Evolutionary conservation across 352 stramenopile genomes (phyloP).

Genomic region (Phytophthora meadii): DNA sequence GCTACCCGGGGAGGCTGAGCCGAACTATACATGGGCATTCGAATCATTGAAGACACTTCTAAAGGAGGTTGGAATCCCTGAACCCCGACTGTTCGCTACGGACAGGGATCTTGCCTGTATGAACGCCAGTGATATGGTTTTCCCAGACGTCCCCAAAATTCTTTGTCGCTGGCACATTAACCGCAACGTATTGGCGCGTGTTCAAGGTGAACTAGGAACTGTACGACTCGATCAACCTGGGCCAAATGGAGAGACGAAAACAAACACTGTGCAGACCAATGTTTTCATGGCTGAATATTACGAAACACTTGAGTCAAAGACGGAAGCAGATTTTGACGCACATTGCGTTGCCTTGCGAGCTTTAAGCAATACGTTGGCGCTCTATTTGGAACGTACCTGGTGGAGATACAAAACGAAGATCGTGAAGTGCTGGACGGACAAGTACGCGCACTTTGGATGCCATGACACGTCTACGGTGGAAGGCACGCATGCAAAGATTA

Average conservation of each 20-base stretch:
- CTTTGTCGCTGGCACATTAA: slow-evolving; percentile 8
- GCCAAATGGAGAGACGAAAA: background rate
- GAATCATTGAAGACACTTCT: background rate
- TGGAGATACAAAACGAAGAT: slow-evolving; percentile 8
- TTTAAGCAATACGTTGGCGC: background rate
- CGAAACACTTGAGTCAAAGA: background rate
- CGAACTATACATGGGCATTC: slow-evolving; percentile 2
- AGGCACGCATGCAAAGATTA: slow-evolving; percentile 6
- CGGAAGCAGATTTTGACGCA: slow-evolving; percentile 1
- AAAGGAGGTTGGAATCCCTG: background rate
- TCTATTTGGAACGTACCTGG: background rate
- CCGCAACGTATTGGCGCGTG: background rate
- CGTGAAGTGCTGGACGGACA: slow-evolving; percentile 1
- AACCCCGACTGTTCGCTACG: background rate
- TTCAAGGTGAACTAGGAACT: background rate
- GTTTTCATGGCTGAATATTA: slow-evolving; percentile 6
- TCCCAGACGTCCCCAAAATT: background rate
- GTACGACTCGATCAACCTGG: background rate
- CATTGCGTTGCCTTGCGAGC: background rate
- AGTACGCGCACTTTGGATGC: slow-evolving; percentile 2
- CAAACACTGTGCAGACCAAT: background rate
- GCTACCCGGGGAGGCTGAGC: slow-evolving; percentile 11
- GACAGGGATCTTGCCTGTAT: slow-evolving; percentile 10
- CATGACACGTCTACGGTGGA: background rate
- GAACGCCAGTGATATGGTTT: slow-evolving; percentile 6